Conservation (phyloP, 352 stramenopile genomes). For the Globisporangium viniferum region DNA sequence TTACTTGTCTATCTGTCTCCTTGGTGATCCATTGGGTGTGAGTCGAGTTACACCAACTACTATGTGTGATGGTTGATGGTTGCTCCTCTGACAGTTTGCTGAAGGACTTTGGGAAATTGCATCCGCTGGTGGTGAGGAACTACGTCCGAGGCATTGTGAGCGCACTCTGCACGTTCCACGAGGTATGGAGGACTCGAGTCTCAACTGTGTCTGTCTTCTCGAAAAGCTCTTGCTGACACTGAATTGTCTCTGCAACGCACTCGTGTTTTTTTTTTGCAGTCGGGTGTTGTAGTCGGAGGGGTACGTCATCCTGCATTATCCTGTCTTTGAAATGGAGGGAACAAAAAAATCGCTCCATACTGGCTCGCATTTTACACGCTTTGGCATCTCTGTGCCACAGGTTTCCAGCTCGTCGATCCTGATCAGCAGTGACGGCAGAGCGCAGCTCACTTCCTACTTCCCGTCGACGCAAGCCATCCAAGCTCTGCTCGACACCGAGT, state of each 20-base stretch:
- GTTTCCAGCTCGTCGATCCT: slow-evolving; percentile 14
- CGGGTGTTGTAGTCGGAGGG: slow-evolving; percentile 20
- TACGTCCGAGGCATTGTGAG: slow-evolving; percentile 29
- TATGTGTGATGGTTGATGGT: neutral
- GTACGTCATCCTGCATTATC: slow-evolving; percentile 1
- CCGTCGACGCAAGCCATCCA: neutral
- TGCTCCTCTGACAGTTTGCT: slow-evolving; percentile 11
- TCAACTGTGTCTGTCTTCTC: neutral
- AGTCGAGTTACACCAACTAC: neutral
- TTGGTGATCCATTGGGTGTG: too few relatives aligned
- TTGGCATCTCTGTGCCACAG: neutral
- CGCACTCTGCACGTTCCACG: slow-evolving; percentile 29
- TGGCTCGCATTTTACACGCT: too few relatives aligned
- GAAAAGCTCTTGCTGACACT: neutral
- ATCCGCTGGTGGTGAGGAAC: slow-evolving; percentile 32
- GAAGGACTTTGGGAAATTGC: slow-evolving; percentile 30
- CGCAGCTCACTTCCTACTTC: neutral
- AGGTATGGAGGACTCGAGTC: slow-evolving; percentile 20
- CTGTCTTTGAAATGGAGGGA: neutral
- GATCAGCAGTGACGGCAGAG: slow-evolving; percentile 8
- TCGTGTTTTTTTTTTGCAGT: neutral
- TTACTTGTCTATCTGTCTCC: neutral
- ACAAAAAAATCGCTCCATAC: neutral
- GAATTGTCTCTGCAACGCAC: neutral
- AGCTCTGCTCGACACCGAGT: slow-evolving; percentile 6